A percentile compares a stretch with the other conserved stretches of the same genome.
Evolutionary conservation across 1,139 yeast species (phyloP).

Genomic region (Saccharomyces hybrid): DNA sequence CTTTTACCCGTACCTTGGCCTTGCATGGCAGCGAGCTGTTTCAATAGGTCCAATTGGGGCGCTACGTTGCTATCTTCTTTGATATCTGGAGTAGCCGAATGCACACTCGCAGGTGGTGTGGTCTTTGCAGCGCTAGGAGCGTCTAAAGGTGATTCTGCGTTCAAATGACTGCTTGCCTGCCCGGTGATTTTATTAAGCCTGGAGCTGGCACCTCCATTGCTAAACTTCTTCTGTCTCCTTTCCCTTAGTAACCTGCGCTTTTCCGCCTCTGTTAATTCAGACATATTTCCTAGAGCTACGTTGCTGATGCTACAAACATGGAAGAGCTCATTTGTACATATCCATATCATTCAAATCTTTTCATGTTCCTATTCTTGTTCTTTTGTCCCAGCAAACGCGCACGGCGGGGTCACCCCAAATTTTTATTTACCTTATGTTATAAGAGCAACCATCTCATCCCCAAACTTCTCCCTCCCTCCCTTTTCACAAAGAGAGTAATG

Average conservation of each 20-base stretch:
- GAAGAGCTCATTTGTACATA: background rate
- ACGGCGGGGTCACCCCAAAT: conserved; percentile 1
- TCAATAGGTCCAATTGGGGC: conserved; percentile 21
- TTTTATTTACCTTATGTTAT: background rate
- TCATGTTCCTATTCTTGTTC: background rate
- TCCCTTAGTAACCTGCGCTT: conserved; percentile 56
- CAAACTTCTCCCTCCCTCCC: background rate
- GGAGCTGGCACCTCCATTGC: conserved; percentile 47
- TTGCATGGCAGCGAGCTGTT: conserved; percentile 18
- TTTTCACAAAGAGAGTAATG: background rate
- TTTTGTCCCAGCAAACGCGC: background rate
- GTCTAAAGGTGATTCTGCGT: conserved; percentile 32
- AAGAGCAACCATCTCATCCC: background rate
- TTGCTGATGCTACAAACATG: background rate
- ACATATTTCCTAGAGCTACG: conserved; percentile 12
- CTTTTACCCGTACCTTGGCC: conserved; percentile 6
- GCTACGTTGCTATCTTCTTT: conserved; percentile 3
- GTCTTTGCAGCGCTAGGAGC: conserved; percentile 5
- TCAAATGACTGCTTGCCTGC: conserved; percentile 30
- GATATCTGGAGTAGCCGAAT: background rate
- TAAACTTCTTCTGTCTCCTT: conserved; percentile 62
- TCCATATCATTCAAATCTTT: background rate
- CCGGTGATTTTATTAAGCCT: conserved; percentile 49
- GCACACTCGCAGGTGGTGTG: background rate
- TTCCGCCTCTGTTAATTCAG: conserved; percentile 48